Evolutionary conservation across 306 rosid genomes (phyloP).

Genomic region (Coriaria nepalensis): DNA sequence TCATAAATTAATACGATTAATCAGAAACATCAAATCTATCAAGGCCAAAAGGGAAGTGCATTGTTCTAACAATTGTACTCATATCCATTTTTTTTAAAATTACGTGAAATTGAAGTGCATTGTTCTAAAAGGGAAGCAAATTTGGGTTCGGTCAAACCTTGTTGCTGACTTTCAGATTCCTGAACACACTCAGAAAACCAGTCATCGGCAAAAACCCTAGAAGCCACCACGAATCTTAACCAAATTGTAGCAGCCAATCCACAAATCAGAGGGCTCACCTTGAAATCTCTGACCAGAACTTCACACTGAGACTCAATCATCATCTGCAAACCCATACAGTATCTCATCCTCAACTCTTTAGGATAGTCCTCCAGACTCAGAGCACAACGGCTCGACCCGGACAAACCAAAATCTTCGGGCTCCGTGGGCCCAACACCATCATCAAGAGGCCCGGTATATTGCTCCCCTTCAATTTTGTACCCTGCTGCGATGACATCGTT

Average conservation of each 20-base stretch:
- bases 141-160: slow-evolving; percentile 23
- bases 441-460: slow-evolving; percentile 4
- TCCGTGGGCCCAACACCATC: slow-evolving; percentile 28
- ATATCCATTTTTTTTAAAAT: too few relatives aligned
- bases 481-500: slow-evolving; percentile 9
- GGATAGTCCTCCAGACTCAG: slow-evolving; percentile 36
- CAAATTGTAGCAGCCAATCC: slow-evolving; percentile 68
- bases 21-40: not conserved
- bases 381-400: not conserved
- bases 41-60: too few relatives aligned
- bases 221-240: slow-evolving; percentile 55
- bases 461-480: slow-evolving; percentile 1
- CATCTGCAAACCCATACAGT: slow-evolving; percentile 61
- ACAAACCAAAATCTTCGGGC: slow-evolving; percentile 40
- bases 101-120: too few relatives aligned
- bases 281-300: slow-evolving; percentile 58
- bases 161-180: slow-evolving; percentile 42
- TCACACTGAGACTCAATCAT: slow-evolving; percentile 77
- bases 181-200: slow-evolving; percentile 41
- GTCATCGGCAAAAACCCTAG: slow-evolving; percentile 50
- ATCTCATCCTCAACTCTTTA: slow-evolving; percentile 48
- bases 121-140: not conserved
- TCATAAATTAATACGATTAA: slow-evolving; percentile 13
- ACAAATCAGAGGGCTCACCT: slow-evolving; percentile 65
- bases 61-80: not conserved